Evolutionary conservation across 176 grass and related monocot genomes (phyloP), one percentile per base, ranked within the genome.

Genomic region (Phoenix roebelenii): DNA sequence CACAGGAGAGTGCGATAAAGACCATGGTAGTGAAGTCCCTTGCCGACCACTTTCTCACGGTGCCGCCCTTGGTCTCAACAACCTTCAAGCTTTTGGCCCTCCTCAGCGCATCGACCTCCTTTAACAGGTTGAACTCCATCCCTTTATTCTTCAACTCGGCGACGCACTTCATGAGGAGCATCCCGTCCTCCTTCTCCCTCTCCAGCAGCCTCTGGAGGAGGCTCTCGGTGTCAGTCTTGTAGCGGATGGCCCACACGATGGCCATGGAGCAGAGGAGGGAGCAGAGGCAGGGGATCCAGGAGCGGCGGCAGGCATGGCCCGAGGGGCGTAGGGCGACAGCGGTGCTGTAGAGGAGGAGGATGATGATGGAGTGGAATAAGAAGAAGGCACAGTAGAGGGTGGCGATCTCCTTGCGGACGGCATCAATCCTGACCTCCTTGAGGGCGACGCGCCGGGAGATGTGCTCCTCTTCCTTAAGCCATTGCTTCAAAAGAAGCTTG

Each of bases 61-160:
- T 19, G 26, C 44, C 50, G 35, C 61, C 81, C 77, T 97, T 97
- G 66, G 87, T 78, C 78, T 97, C 92, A 9, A 44, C 35, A 44
- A 91, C 81, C 35, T 83, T 71, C 55, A 97, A 76, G 85, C 80
- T 88, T 79, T 97, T 97, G 25, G 92, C 92, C 25, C 84, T 53
- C 52, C 84, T 79, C 70, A 97, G 84, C 25, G 87, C 87, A 79
- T 97, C 87, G 25, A 97, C 92, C 55, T 97, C 92, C 85, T 97
- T 97, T 51, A 91, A 82, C 17, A 97, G 81, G 58, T 97, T 87
- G 74, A 97, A 91, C 29, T 88, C 78, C 20, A 76, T 23, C 1
- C 92, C 92, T 68, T 90, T 97, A 44, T 70, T 79, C 73, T 80
- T 91, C 44, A 97, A 64, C 77, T 91, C 87, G 7, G 80, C 73